These are phyloP conservation scores for Sarocladium strictum DNA, from an alignment of 2,329 filamentous ascomycete genomes.

Conservation along the genomic window DNA sequence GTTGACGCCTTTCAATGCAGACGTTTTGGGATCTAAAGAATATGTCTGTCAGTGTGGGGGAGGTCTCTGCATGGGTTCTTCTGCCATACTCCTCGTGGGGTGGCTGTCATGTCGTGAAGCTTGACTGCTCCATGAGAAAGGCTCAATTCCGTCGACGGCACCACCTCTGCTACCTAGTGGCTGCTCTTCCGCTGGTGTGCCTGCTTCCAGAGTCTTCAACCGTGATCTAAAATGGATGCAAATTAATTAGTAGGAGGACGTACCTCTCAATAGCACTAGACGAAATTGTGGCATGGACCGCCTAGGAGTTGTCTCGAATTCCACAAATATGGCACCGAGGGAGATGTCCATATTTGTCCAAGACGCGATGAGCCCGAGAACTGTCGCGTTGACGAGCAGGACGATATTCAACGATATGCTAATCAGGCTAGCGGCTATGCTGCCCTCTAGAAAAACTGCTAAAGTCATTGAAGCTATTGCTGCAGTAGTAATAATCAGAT, in stretches of 20 bases:
- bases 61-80: no score
- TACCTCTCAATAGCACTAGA: no score
- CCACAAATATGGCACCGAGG: constrained; percentile 19
- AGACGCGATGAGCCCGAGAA: constrained; percentile 16
- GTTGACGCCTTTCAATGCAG: constrained; percentile 14
- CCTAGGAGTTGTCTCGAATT: no score
- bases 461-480: constrained; percentile 29
- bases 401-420: constrained; percentile 20
- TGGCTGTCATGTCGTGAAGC: not conserved
- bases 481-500: constrained; percentile 32
- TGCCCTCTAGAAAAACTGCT: constrained; percentile 22
- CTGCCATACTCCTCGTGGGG: not conserved
- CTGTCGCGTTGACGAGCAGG: constrained; percentile 17
- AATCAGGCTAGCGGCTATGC: constrained; percentile 14
- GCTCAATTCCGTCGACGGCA: not conserved
- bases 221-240: no score
- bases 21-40: not conserved
- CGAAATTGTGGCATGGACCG: no score
- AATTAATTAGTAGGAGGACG: no score
- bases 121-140: not conserved
- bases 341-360: constrained; percentile 19
- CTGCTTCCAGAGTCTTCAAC: not conserved
- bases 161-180: not conserved
- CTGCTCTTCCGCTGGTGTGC: not conserved
- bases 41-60: no score